phyloP scores from a whole-genome alignment of 2,329 filamentous ascomycete species.

The Blastomyces percursus region DNA sequence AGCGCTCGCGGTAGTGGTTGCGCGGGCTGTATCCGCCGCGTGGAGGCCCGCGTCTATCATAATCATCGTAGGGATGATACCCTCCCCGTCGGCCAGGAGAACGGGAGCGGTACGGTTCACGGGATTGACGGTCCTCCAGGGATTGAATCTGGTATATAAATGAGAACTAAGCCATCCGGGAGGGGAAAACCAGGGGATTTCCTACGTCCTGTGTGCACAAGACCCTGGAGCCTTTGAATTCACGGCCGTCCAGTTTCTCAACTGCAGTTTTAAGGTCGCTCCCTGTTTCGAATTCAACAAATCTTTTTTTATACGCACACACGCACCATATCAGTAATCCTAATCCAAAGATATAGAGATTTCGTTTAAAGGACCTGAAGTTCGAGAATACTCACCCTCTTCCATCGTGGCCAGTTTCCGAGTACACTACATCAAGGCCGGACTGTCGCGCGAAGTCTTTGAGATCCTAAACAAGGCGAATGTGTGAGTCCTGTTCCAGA shows the following conservation, averaged over 20 bases:
- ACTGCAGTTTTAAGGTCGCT: conserved; percentile 82
- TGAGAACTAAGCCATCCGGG: conserved; percentile 17
- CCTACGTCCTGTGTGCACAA: conserved; percentile 79
- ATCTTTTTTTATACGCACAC: conserved; percentile 44
- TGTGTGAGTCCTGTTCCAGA: conserved; percentile 63
- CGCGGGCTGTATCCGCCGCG: conserved; percentile 76
- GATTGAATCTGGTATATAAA: conserved; percentile 50
- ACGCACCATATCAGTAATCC: not conserved
- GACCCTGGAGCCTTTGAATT: conserved; percentile 85
- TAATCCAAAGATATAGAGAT: not conserved
- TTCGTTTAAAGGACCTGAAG: not conserved
- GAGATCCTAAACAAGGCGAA: conserved; percentile 78
- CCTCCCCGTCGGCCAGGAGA: conserved; percentile 61
- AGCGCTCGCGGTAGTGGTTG: conserved; percentile 77
- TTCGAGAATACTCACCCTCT: conserved; percentile 58
- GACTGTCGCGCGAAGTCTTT: conserved; percentile 99
- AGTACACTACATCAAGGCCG: conserved; percentile 95
- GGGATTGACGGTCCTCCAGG: conserved; percentile 56
- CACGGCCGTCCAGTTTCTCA: conserved; percentile 83
- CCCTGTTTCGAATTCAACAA: conserved; percentile 94
- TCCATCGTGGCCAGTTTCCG: conserved; percentile 82
- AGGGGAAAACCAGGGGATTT: conserved; percentile 10
- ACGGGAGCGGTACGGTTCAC: conserved; percentile 67
- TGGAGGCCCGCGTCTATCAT: conserved; percentile 69
- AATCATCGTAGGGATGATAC: conserved; percentile 61